Conservation (phyloP, 192 early-diverging fungal genomes). For the Backusella liffmaniae region DNA sequence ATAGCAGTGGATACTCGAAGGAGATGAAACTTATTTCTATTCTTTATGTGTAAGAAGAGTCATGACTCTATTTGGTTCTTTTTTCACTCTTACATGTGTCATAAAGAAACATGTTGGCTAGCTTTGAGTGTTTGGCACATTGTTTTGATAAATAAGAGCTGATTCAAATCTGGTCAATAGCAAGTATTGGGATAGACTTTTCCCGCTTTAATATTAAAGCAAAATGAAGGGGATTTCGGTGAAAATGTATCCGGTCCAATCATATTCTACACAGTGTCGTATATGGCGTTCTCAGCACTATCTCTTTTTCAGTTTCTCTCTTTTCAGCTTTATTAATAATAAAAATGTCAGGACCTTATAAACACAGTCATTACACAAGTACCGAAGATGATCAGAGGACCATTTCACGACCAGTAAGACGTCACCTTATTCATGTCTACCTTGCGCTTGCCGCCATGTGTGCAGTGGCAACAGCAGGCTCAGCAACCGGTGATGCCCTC, state of each 20-base stretch:
- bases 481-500: background rate
- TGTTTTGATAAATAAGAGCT: too few species aligned
- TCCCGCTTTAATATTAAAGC: background rate
- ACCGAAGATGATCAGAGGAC: background rate
- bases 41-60: too few species aligned
- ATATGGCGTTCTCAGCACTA: background rate
- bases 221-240: background rate
- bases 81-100: too few species aligned
- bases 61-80: too few species aligned
- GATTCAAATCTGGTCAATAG: too few species aligned
- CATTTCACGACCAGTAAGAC: conserved; percentile 23
- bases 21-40: too few species aligned
- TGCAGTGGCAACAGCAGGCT: conserved; percentile 15
- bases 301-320: background rate
- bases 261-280: background rate
- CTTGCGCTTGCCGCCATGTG: conserved; percentile 29
- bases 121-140: too few species aligned
- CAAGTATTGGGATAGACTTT: too few species aligned
- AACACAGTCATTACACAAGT: background rate
- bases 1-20: too few species aligned
- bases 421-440: conserved; percentile 25
- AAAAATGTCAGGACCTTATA: background rate
- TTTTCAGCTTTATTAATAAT: background rate
- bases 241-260: background rate
- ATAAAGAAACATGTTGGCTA: too few species aligned